Percentiles rank a stretch among this genome's conserved stretches.
These are phyloP conservation scores for Ilex paraguariensis DNA, from an alignment of 305 asterid genomes.

Conservation along the genomic window DNA sequence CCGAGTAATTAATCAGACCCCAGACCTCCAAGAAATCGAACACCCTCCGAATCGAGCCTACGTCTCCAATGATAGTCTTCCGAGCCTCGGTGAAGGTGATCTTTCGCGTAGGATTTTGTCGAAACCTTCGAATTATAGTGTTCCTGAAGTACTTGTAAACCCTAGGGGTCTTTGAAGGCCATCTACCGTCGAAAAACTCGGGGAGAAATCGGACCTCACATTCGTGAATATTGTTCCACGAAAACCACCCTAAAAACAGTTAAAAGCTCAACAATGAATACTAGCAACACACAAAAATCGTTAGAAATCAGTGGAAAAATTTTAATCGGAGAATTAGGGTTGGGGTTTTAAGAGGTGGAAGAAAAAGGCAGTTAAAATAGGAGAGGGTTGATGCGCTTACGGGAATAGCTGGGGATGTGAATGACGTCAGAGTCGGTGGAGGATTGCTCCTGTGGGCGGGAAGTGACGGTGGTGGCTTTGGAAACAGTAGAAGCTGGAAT, in stretches of 20 bases:
- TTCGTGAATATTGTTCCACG: conserved; percentile 77
- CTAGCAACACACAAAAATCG: too few species aligned
- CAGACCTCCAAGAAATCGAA: conserved; percentile 79
- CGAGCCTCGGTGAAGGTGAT: conserved; percentile 79
- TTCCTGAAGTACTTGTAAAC: conserved; percentile 76
- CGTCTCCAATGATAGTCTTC: conserved; percentile 81
- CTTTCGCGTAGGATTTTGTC: conserved; percentile 68
- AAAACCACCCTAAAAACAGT: conserved; percentile 62
- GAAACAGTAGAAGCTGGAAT: too few species aligned
- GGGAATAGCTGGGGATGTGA: conserved; percentile 83
- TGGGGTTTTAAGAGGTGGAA: too few species aligned
- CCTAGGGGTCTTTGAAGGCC: conserved; percentile 78
- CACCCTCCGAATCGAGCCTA: conserved; percentile 78
- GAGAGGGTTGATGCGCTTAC: conserved; percentile 26
- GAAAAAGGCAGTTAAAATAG: too few species aligned
- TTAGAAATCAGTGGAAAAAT: too few species aligned
- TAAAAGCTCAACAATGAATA: too few species aligned
- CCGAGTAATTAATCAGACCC: conserved; percentile 91
- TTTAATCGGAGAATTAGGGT: too few species aligned
- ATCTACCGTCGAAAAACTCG: conserved; percentile 80
- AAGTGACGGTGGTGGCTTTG: conserved; percentile 9
- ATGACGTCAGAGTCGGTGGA: conserved; percentile 38
- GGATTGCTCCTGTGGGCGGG: conserved; percentile 29
- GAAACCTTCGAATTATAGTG: conserved; percentile 59
- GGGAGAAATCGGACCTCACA: conserved; percentile 78